phyloP scores from a whole-genome alignment of 768 basidiomycete species.

The Ephemerocybe angulata region DNA sequence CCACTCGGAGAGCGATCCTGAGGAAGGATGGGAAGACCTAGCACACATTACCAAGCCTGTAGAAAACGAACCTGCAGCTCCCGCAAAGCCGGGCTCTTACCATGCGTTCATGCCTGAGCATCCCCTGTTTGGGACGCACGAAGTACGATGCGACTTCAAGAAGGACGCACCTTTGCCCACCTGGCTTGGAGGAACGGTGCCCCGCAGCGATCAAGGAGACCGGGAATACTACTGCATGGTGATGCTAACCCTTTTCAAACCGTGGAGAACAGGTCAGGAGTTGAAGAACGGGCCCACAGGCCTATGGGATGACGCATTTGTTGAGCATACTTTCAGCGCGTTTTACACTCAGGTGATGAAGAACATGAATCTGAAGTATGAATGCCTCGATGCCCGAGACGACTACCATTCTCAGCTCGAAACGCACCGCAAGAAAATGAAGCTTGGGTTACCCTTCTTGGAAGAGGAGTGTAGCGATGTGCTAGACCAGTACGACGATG shows the following conservation, averaged over 20 bases:
- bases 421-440: too few species aligned
- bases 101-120: too few species aligned
- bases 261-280: slow-evolving; percentile 12
- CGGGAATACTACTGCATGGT: background rate
- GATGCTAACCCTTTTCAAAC: too few species aligned
- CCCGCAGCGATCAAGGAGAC: slow-evolving; percentile 20
- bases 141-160: too few species aligned
- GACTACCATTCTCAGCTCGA: slow-evolving; percentile 13
- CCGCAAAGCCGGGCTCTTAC: too few species aligned
- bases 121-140: background rate
- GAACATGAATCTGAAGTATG: slow-evolving; percentile 23
- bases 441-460: too few species aligned
- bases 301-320: slow-evolving; percentile 18
- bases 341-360: slow-evolving; percentile 13
- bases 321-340: slow-evolving; percentile 4
- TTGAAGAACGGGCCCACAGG: slow-evolving; percentile 9
- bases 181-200: slow-evolving; percentile 20
- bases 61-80: too few species aligned
- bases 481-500: too few species aligned
- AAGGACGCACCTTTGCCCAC: slow-evolving; percentile 15
- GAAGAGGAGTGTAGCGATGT: too few species aligned
- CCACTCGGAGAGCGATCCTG: too few species aligned
- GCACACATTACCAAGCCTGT: too few species aligned
- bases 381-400: slow-evolving; percentile 24
- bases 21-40: too few species aligned